Evolutionary conservation across 805 yeast species (phyloP), one percentile per base, ranked within the genome.

Genomic region (Teunomyces lycoperdinae): DNA sequence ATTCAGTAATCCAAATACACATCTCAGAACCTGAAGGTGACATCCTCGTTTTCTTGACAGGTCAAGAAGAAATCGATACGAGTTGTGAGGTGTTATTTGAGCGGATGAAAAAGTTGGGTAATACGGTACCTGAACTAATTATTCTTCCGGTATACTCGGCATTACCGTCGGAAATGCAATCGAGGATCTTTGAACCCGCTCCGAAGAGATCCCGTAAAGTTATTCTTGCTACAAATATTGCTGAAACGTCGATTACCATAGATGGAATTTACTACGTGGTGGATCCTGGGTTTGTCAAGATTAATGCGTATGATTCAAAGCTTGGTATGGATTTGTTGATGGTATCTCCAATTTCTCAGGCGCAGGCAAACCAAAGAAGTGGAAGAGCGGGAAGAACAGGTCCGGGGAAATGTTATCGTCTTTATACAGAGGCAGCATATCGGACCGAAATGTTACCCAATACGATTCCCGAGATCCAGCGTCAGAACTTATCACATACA

Each of bases 331-430:
- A 92, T 58, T 83, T 92, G 5, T 74, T 94, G 57, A 75, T 82
- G 6, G 86, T 90, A 2, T 78, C 84, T 11, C 96, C 96, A 1
- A 89, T 94, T 42, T 92, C 98, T 0, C 87, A 87, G 57, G 98
- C 99, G 0, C 96, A 91, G 61, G 97, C 98, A 0, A 87, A 87
- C 55, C 99, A 94, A 68, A 78, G 99, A 61, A 81, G 96, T 41
- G 99, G 99, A 47, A 80, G 99, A 62, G 99, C 99, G 0, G 99
- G 99, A 42, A 85, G 99, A 72, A 89, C 96, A 0, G 95, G 95
- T 0, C 96, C 97, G 0, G 99, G 99, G 1, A 85, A 88, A 56
- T 95, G 99, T 61, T 94, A 83, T 61, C 71, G 99, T 48, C 69
- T 94, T n/a, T 94, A 87, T 64, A 91, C 98, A 0, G 91, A 89